These are phyloP conservation scores for Punica granatum DNA, from an alignment of 345 rosid genomes.

Conservation along the genomic window DNA sequence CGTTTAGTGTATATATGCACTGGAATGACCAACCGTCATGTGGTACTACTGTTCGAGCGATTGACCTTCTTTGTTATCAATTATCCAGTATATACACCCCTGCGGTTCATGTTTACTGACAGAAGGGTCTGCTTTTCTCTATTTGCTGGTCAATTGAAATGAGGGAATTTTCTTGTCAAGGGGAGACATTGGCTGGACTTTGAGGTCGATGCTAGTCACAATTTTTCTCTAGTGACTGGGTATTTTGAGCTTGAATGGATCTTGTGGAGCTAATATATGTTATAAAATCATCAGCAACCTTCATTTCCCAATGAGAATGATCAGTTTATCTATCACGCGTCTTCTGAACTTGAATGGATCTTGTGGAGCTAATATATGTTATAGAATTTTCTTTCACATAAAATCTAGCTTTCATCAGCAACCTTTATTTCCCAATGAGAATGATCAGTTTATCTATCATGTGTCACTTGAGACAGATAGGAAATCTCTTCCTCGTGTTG, in stretches of 20 bases:
- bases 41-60: no score
- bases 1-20: no score
- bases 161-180: not conserved
- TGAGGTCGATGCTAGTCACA: not conserved
- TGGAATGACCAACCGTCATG: no score
- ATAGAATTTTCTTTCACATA: not conserved
- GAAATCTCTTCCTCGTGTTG: not conserved
- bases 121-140: not conserved
- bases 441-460: not conserved
- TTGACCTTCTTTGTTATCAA: no score
- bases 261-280: not conserved
- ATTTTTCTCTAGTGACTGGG: not conserved
- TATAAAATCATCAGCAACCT: not conserved
- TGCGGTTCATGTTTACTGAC: not conserved
- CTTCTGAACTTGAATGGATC: not conserved
- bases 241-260: not conserved
- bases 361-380: not conserved
- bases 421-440: not conserved
- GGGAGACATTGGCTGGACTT: not conserved
- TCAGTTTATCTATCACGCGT: not conserved
- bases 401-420: not conserved
- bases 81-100: not conserved
- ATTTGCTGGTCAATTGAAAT: not conserved
- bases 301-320: not conserved
- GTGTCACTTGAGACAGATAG: not conserved